Base-by-base conservation (phyloP, 345 rosid genomes). In the Citrus unshiu region DNA sequence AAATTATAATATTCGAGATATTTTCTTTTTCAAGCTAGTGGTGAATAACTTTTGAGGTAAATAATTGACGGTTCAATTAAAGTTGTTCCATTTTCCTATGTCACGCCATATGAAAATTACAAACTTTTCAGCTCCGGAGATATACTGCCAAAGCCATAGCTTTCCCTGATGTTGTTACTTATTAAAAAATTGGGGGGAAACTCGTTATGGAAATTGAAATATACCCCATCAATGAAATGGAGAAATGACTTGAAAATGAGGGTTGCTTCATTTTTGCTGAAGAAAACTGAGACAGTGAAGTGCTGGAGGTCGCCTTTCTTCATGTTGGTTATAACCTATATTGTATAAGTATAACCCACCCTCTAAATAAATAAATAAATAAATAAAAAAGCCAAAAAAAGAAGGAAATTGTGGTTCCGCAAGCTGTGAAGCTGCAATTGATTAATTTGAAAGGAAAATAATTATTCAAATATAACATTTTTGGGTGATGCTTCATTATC, bases 401-500 rank as follows among this genome's bases (percentile, higher is more conserved):
- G 9, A 9, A 39, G 8, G 12, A 14, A 51, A 51, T 43, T 10
- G 49, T 43, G 49, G 51, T 3, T 43, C 51, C 51, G 4, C 40
- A 37, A 37, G 9, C 40, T 37, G 40, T 37, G 14, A 43, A 43
- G 49, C 51, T 3, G 51, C 18, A 46, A 4, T 46, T 46, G 51
- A 46, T 46, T 46, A 46, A 12, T 72, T 51, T 35, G 6, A 54
- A 72, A 73, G 37, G 51, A 21, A 69, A 49, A 27, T 7, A 68
- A 46, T 29, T 35, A 9, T 29, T 43, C 49, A 43, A 43, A 43
- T 10, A 46, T 13, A 46, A 46, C 51, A 46, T 46, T 46, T 46
- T 46, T 25, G 35, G 84, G 79, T 75, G 79, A 79, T 76, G 86
- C 66, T 64, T 87, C 70, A 22, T 75, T 68, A 5, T 61, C 73